These are phyloP conservation scores for Lenzites betulinus DNA, from an alignment of 768 basidiomycete genomes.

Conservation along the genomic window DNA sequence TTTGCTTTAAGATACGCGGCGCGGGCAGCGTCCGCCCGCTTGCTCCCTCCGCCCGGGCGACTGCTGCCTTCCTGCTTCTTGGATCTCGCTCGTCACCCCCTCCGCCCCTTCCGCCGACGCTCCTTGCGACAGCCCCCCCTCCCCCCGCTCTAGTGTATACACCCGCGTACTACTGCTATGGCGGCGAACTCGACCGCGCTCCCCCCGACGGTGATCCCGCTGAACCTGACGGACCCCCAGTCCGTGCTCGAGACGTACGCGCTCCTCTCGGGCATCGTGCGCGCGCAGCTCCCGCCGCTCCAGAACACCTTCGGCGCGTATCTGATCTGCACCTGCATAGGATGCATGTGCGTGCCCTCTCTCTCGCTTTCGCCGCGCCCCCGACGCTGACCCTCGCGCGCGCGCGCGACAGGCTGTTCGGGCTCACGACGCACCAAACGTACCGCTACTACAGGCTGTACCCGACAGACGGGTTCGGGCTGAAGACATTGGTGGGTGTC, in stretches of 20 bases:
- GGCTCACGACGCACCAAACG: slow-evolving; percentile 8
- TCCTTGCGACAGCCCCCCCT: background rate
- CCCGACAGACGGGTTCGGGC: background rate
- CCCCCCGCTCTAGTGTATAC: background rate
- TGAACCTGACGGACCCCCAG: background rate
- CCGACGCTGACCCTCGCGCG: too few species aligned
- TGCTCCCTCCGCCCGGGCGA: slow-evolving; percentile 10
- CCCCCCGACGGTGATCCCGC: background rate
- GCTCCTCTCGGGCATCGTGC: background rate
- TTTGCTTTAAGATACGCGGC: slow-evolving; percentile 6
- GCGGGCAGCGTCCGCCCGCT: background rate
- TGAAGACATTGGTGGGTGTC: slow-evolving; percentile 1
- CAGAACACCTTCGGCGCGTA: slow-evolving; percentile 10
- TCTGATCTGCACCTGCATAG: slow-evolving; percentile 10
- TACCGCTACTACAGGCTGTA: slow-evolving; percentile 6
- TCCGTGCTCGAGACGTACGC: background rate
- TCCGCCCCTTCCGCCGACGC: background rate
- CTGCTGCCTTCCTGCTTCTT: slow-evolving; percentile 7
- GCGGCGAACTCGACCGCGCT: background rate
- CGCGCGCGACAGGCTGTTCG: slow-evolving; percentile 1
- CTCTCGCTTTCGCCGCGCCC: background rate
- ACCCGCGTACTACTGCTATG: background rate
- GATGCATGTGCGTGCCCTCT: slow-evolving; percentile 5
- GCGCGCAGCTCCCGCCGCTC: slow-evolving; percentile 2
- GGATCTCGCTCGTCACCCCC: slow-evolving; percentile 3